These are phyloP conservation scores for Linum lewisii DNA, from an alignment of 345 rosid genomes.

Conservation along the genomic window DNA sequence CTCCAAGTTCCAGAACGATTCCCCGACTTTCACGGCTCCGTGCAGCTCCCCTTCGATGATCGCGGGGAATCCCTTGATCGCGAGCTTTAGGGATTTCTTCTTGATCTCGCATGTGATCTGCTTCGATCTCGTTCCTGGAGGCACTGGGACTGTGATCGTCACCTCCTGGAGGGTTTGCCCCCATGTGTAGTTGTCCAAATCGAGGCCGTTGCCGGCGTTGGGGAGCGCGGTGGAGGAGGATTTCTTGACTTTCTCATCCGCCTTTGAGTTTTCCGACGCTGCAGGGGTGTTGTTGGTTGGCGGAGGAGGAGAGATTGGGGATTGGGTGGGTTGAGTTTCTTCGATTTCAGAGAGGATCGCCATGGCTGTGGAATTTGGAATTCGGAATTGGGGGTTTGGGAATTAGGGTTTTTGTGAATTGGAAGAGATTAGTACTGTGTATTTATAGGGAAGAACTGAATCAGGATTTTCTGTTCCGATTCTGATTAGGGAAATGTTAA, in stretches of 20 bases:
- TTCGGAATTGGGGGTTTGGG: background rate
- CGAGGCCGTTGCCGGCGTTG: conserved; percentile 24
- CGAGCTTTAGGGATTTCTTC: conserved; percentile 19
- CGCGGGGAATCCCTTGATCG: conserved; percentile 14
- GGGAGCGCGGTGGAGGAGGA: conserved; percentile 12
- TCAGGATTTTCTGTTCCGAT: background rate
- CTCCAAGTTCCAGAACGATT: conserved; percentile 19
- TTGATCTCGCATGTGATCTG: conserved; percentile 17
- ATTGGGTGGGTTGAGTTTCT: background rate
- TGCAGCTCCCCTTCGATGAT: conserved; percentile 22
- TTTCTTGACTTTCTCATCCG: background rate
- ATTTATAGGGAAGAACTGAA: background rate
- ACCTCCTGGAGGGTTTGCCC: conserved; percentile 24
- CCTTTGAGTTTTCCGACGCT: conserved; percentile 1
- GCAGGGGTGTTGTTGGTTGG: conserved; percentile 7
- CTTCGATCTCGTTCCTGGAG: conserved; percentile 18
- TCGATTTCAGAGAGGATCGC: conserved; percentile 17
- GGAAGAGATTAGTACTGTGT: background rate
- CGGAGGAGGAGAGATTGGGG: background rate
- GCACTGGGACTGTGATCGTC: conserved; percentile 16
- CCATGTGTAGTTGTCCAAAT: conserved; percentile 25
- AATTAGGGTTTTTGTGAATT: background rate
- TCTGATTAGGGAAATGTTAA: background rate
- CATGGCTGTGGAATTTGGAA: conserved; percentile 8
- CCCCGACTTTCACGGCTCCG: conserved; percentile 11